These are phyloP conservation scores for Chernovozyma aurita DNA, from an alignment of 1,139 yeast genomes.

Conservation along the genomic window DNA sequence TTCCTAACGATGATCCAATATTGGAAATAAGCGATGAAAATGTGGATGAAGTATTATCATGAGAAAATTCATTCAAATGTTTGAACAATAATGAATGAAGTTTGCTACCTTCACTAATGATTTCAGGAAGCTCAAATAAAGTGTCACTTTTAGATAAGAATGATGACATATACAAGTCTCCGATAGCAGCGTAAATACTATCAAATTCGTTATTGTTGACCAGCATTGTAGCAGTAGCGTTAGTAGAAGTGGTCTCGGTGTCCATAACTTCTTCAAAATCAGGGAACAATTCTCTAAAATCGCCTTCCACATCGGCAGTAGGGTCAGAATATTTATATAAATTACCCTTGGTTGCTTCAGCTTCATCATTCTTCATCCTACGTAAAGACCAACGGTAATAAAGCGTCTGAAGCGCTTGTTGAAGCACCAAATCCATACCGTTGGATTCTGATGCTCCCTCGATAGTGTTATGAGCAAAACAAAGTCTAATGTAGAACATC, in stretches of 20 bases:
- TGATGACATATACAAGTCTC: slow-evolving; percentile 26
- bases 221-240: slow-evolving; percentile 7
- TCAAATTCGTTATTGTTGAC: slow-evolving; percentile 20
- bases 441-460: slow-evolving; percentile 7
- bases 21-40: slow-evolving; percentile 42
- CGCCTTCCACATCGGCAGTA: slow-evolving; percentile 64
- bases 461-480: slow-evolving; percentile 21
- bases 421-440: slow-evolving; percentile 21
- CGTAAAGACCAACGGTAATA: slow-evolving; percentile 82
- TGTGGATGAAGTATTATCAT: slow-evolving; percentile 27
- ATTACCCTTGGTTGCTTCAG: slow-evolving; percentile 54
- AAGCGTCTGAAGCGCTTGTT: slow-evolving; percentile 49
- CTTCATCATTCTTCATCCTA: slow-evolving; percentile 60
- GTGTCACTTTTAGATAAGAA: not conserved
- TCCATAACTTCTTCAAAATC: slow-evolving; percentile 71
- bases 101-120: slow-evolving; percentile 4
- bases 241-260: slow-evolving; percentile 17
- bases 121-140: not conserved
- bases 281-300: slow-evolving; percentile 75
- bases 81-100: slow-evolving; percentile 18
- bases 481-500: slow-evolving; percentile 26
- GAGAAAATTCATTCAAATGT: slow-evolving; percentile 26
- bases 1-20: slow-evolving; percentile 25
- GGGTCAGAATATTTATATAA: slow-evolving; percentile 62
- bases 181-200: slow-evolving; percentile 27